Evolutionary conservation across 768 basidiomycete species (phyloP), one percentile per base, ranked within the genome.

Genomic region (Termitomyces sp.): DNA sequence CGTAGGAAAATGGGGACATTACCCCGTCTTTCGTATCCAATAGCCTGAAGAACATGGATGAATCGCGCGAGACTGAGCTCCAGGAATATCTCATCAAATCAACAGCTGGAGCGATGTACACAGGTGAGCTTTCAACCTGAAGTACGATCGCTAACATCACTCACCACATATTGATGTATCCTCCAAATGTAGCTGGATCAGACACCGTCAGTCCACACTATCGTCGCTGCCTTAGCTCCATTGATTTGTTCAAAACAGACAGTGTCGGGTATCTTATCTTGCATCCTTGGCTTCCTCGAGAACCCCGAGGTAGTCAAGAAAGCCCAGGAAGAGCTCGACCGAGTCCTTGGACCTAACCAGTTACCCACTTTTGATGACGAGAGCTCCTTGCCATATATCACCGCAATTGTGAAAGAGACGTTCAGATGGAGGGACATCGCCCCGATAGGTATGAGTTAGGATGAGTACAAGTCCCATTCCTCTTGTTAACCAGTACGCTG

Each of bases 251-350:
- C 33, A n/a, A 7, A 9, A 34, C 36, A 73, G 72, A 72, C 68
- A 12, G 58, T 63, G 2, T 52, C 70, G 0, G 58, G 60, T 1
- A 50, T 75, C 4, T n/a, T 57, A 2, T 55, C 62, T 4, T 71
- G 68, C 51, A 45, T 73, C 22, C 68, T 72, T n/a, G 67, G 64
- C n/a, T 63, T 75, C 56, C 59, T 71, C 18, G 56, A 60, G 6
- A 60, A 72, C 39, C 71, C 73, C 2, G 65, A n/a, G 15, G 64
- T 65, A 2, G 60, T 70, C 24, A 52, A 36, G 12, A 66, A 63
- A 18, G 73, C 69, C 9, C 75, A 74, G 26, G 58, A 56, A 1
- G 73, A 75, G 36, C 61, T 75, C 8, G 71, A 75, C 47, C 41
- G 45, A 10, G 66, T 73, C 6, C 54, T 75, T 15, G 70, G 70